phyloP scores from a whole-genome alignment of 2,329 filamentous ascomycete genomes.

The Helotiales sp. region DNA sequence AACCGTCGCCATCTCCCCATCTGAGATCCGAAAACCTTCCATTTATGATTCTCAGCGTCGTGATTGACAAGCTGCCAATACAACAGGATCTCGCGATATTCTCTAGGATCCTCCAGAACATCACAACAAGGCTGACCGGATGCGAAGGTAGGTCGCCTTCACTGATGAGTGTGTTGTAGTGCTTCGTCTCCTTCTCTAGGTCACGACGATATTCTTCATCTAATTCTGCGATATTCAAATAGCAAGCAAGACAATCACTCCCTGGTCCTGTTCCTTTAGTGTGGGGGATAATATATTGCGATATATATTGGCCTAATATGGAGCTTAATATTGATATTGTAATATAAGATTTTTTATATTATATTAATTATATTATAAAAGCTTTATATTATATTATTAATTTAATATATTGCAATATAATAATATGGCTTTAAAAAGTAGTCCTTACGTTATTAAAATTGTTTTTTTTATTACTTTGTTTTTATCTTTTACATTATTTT shows the following conservation, averaged over 20 bases:
- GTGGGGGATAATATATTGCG: no score
- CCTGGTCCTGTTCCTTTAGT: no score
- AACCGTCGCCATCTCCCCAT: conserved; percentile 41
- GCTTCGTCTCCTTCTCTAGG: conserved; percentile 30
- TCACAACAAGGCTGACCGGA: conserved; percentile 37
- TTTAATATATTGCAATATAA: no score
- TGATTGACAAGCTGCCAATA: no score
- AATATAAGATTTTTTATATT: background rate
- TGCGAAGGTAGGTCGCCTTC: conserved; percentile 44
- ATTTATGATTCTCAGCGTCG: conserved; percentile 9
- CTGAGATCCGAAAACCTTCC: conserved; percentile 40
- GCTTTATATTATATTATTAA: background rate
- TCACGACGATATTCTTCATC: no score
- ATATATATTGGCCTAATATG: no score
- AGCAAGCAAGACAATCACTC: no score
- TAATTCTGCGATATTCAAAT: no score
- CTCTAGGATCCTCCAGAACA: conserved; percentile 34
- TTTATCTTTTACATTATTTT: background rate
- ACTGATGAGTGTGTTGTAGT: conserved; percentile 41
- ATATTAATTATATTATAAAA: background rate
- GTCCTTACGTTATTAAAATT: background rate
- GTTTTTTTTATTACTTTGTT: background rate
- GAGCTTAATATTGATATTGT: no score
- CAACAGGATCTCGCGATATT: conserved; percentile 39
- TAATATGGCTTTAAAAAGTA: no score